Evolutionary conservation across 2,329 filamentous ascomycete species (phyloP).

Genomic region (Setomelanomma holmii): DNA sequence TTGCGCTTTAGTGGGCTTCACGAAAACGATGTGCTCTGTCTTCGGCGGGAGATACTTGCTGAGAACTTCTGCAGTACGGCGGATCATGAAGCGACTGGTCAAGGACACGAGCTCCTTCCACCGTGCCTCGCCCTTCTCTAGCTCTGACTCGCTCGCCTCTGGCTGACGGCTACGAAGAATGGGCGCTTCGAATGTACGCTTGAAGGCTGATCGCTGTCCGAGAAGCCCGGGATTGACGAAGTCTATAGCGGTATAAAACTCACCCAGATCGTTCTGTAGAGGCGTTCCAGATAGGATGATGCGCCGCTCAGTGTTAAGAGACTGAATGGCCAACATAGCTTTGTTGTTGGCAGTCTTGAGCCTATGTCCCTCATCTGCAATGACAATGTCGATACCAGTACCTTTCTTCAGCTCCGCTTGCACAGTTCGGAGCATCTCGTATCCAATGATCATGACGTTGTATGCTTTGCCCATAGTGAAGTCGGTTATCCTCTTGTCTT

Average conservation of each 20-base stretch:
- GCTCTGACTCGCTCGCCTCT: conserved; percentile 65
- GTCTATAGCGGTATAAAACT: conserved; percentile 73
- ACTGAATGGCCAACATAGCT: conserved; percentile 69
- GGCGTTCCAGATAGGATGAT: conserved; percentile 72
- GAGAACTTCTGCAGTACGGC: conserved; percentile 71
- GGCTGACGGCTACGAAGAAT: conserved; percentile 71
- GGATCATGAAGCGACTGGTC: conserved; percentile 70
- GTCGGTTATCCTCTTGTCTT: conserved; percentile 68
- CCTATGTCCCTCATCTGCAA: conserved; percentile 73
- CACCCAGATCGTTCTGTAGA: conserved; percentile 71
- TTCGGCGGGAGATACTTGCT: conserved; percentile 71
- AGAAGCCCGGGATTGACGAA: conserved; percentile 72
- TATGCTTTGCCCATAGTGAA: conserved; percentile 74
- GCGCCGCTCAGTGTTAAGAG: conserved; percentile 66
- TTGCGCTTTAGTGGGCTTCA: conserved; percentile 67
- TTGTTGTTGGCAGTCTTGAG: conserved; percentile 75
- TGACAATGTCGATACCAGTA: conserved; percentile 70
- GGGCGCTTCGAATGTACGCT: conserved; percentile 69
- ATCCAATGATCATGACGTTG: conserved; percentile 76
- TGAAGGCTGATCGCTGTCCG: conserved; percentile 68
- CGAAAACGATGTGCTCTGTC: conserved; percentile 72
- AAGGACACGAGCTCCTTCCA: conserved; percentile 67
- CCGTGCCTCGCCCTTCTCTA: conserved; percentile 69
- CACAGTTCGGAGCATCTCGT: conserved; percentile 71
- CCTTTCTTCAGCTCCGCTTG: conserved; percentile 70